Evolutionary conservation across 192 early-diverging fungal genomes (phyloP), one percentile per base, ranked within the genome.

Genomic region (Coemansia sp.): DNA sequence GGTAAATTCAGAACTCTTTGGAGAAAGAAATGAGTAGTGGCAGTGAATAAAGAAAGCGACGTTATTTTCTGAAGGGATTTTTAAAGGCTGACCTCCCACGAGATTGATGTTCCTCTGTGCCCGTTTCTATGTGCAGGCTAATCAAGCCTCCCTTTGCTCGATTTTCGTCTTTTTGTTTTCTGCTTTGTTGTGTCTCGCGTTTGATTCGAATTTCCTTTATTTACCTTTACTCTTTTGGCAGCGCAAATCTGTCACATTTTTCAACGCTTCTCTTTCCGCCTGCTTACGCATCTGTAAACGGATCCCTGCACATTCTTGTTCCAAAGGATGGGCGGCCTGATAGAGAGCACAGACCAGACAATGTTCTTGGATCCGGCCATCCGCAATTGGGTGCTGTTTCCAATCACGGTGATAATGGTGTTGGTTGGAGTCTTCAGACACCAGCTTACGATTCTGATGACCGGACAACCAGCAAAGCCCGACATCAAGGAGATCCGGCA

Each of bases 391-490:
- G 95, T 98, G 7, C 86, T 99, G 63, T 89, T 99, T 46, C 95
- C 97, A 18, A 98, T 99, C 73, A 96, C 96, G 87, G 64, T 95
- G 26, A 95, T 97, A 71, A 99, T 99, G 97, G 88, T 99, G 36
- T 85, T 99, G 65, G 94, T 97, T 26, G 97, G 97, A 61, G 80
- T 99, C n/a, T 84, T 98, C 70, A 84, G 97, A 32, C 93, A 98
- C 84, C 88, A 95, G 72, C 88, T 96, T 61, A 96, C 95, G 36
- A 85, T 93, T 62, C 86, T 98, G n/a, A 80, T 98, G 74, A 90
- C 86, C 58, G 90, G 93, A 36, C 70, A 88, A 59, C 91, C 94
- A 43, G 95, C 94, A 76, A 84, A 88, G 66, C 87, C 90, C 41
- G 86, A 90, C 64, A 72, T 91, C 26, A 93, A 93, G 67, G 90